Percentiles rank a stretch among this genome's conserved stretches.
Evolutionary conservation across 192 early-diverging fungal species (phyloP).

Genomic region (Coemansia interrupta): DNA sequence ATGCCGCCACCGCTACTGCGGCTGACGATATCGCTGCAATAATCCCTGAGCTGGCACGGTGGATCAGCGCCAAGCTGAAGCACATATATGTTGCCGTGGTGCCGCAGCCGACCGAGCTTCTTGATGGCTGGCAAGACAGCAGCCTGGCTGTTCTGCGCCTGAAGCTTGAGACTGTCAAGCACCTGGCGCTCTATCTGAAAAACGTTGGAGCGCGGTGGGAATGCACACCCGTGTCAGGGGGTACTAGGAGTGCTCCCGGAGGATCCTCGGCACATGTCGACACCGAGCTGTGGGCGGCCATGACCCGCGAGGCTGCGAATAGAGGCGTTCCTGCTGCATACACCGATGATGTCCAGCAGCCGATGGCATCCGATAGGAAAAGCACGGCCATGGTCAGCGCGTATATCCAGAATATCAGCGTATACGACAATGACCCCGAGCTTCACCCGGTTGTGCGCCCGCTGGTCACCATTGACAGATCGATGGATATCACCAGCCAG

Average conservation of each 20-base stretch:
- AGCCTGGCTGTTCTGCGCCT: slow-evolving; percentile 45
- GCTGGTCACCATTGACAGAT: slow-evolving; percentile 31
- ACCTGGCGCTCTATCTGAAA: slow-evolving; percentile 47
- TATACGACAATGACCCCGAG: slow-evolving; percentile 46
- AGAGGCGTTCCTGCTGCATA: background rate
- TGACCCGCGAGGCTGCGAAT: slow-evolving; percentile 28
- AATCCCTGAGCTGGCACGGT: slow-evolving; percentile 34
- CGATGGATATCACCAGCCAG: slow-evolving; percentile 9
- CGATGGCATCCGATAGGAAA: background rate
- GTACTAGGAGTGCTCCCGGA: slow-evolving; percentile 20
- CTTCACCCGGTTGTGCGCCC: slow-evolving; percentile 35
- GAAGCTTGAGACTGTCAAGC: slow-evolving; percentile 44
- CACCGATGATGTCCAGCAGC: background rate
- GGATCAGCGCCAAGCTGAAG: slow-evolving; percentile 33
- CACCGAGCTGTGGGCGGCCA: slow-evolving; percentile 48
- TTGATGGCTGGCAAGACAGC: slow-evolving; percentile 41
- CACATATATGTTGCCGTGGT: slow-evolving; percentile 39
- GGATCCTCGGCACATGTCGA: slow-evolving; percentile 26
- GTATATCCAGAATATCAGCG: slow-evolving; percentile 26
- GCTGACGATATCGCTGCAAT: background rate
- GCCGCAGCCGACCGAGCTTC: slow-evolving; percentile 14
- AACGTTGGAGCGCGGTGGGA: slow-evolving; percentile 39
- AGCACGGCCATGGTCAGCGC: slow-evolving; percentile 25
- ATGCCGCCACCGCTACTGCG: background rate
- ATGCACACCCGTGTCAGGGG: slow-evolving; percentile 14